These are phyloP conservation scores for Termitomyces sp. DNA, from an alignment of 768 basidiomycete species.

Conservation along the genomic window DNA sequence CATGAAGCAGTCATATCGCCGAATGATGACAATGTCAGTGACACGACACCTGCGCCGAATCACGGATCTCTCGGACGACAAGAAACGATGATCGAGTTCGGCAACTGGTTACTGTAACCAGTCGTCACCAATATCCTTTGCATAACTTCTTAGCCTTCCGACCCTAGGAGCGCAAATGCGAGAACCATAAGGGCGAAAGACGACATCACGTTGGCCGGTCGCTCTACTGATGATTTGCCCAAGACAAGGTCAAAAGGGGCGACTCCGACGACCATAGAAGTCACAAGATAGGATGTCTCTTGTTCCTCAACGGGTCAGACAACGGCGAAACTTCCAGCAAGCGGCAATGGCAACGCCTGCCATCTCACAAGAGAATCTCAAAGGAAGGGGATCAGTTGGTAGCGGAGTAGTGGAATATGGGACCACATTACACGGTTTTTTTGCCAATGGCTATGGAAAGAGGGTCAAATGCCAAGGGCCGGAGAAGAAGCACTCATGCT, in stretches of 20 bases:
- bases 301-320: slow-evolving; percentile 33
- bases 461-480: no score
- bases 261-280: no score
- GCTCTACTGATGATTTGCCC: slow-evolving; percentile 44
- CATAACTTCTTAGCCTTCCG: slow-evolving; percentile 34
- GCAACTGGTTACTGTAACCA: slow-evolving; percentile 1
- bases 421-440: neutral
- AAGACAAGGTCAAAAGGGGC: slow-evolving; percentile 37
- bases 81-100: neutral
- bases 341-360: slow-evolving; percentile 4
- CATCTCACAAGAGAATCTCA: slow-evolving; percentile 13
- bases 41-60: slow-evolving; percentile 33
- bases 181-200: slow-evolving; percentile 23
- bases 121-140: slow-evolving; percentile 22
- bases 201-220: slow-evolving; percentile 25
- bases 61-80: slow-evolving; percentile 22
- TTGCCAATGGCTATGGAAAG: no score
- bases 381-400: neutral
- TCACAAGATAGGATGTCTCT: slow-evolving; percentile 37
- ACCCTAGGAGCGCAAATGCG: slow-evolving; percentile 36
- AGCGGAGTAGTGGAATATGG: neutral
- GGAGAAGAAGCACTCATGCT: no score
- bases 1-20: slow-evolving; percentile 31
- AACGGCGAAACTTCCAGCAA: slow-evolving; percentile 34
- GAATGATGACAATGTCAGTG: slow-evolving; percentile 33